A percentile compares a stretch with the other conserved stretches of the same genome.
These are phyloP conservation scores for Rasamsonia emersonii DNA, from an alignment of 2,329 filamentous ascomycete genomes.

Conservation along the genomic window DNA sequence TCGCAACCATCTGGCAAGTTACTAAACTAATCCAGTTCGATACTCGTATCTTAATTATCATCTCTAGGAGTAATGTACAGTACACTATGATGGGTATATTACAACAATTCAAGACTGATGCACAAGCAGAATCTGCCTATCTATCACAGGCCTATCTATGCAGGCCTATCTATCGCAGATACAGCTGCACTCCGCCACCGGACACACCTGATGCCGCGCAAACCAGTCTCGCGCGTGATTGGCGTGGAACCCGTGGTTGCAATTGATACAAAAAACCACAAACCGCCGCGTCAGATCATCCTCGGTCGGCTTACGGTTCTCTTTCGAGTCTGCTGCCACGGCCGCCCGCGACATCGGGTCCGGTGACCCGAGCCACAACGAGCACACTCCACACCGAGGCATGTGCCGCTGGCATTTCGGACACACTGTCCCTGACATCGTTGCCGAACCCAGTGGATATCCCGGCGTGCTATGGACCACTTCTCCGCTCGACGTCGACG, in stretches of 20 bases:
- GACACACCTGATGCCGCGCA: slow-evolving; percentile 28
- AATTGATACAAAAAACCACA: slow-evolving; percentile 54
- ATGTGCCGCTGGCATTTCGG: slow-evolving; percentile 54
- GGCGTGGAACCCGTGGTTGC: slow-evolving; percentile 56
- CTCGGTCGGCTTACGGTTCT: slow-evolving; percentile 17
- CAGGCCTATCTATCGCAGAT: slow-evolving; percentile 34
- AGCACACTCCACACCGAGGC: slow-evolving; percentile 55
- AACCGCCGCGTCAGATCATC: slow-evolving; percentile 46
- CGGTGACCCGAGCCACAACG: slow-evolving; percentile 52
- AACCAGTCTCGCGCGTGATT: slow-evolving; percentile 58
- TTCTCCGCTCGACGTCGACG: slow-evolving; percentile 23
- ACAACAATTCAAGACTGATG: too few species aligned
- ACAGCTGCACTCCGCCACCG: slow-evolving; percentile 33
- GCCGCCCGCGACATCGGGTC: slow-evolving; percentile 41
- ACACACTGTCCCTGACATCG: slow-evolving; percentile 46
- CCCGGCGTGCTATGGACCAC: slow-evolving; percentile 25
- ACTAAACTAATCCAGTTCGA: too few species aligned
- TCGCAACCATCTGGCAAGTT: too few species aligned
- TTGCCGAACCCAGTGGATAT: slow-evolving; percentile 26
- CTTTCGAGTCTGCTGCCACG: slow-evolving; percentile 25
- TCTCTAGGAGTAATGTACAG: too few species aligned
- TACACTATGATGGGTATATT: too few species aligned
- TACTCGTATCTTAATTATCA: too few species aligned
- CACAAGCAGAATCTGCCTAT: too few species aligned
- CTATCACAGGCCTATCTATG: too few species aligned